Percentiles rank a stretch among this genome's conserved stretches.
phyloP scores from a whole-genome alignment of 1,139 yeast genomes.

The Suhomyces bolitotheri region DNA sequence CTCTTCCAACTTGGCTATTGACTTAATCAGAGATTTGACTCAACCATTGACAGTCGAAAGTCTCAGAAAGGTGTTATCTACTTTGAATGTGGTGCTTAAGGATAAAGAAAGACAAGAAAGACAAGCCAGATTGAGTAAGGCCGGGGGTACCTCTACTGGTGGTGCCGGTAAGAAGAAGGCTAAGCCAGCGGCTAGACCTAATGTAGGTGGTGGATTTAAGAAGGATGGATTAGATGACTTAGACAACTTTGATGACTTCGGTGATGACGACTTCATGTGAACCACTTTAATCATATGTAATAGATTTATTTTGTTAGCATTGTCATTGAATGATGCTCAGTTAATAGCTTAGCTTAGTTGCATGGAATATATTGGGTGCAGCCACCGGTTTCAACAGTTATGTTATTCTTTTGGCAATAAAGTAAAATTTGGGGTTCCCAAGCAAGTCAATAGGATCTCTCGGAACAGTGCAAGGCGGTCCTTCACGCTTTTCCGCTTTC shows the following conservation, averaged over 20 bases:
- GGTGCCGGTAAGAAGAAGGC: slow-evolving; percentile 96
- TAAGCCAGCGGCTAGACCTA: slow-evolving; percentile 70
- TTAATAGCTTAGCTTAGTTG: slow-evolving; percentile 3
- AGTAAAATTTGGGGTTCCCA: slow-evolving; percentile 3
- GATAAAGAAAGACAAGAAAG: slow-evolving; percentile 92
- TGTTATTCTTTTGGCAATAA: slow-evolving; percentile 8
- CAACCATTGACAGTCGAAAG: slow-evolving; percentile 81
- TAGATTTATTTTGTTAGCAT: slow-evolving; percentile 3
- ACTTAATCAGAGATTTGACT: slow-evolving; percentile 79
- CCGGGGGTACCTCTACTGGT: slow-evolving; percentile 86
- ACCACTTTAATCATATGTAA: not conserved
- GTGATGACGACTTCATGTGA: slow-evolving; percentile 91
- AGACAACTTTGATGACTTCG: slow-evolving; percentile 53
- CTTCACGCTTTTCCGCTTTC: too few relatives aligned
- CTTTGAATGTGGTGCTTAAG: slow-evolving; percentile 75
- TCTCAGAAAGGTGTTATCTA: slow-evolving; percentile 80
- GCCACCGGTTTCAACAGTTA: too few relatives aligned
- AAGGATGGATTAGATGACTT: slow-evolving; percentile 67
- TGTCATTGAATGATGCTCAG: not conserved
- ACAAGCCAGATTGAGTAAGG: slow-evolving; percentile 72
- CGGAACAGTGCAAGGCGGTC: too few relatives aligned
- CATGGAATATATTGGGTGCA: too few relatives aligned
- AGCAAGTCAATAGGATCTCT: slow-evolving; percentile 22
- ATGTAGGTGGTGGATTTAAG: slow-evolving; percentile 76
- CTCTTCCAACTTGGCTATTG: slow-evolving; percentile 75